Base-by-base conservation (phyloP, 148 eudicot genomes). In the Rhododendron simsii region DNA sequence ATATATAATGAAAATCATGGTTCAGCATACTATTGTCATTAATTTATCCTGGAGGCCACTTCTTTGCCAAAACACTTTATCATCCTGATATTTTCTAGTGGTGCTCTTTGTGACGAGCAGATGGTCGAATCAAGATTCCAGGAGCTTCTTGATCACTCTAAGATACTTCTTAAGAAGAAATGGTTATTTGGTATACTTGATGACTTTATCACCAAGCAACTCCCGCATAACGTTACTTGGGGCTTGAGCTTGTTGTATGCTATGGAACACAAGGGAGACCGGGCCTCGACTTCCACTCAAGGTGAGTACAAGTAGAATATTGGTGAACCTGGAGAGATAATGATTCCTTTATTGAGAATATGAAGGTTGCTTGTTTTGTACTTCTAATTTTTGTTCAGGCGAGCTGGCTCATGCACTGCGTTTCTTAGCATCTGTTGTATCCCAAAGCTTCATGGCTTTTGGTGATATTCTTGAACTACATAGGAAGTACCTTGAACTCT, bases 171-270 rank as follows among this genome's bases (percentile, higher is more conserved):
- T 75, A 94, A 86, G 91, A 95, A 93, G 92, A 96, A 92, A 90
- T 96, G 99, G 99, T 55, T 93, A 48, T 96, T 92, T 89, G 98
- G 98, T 57, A 90, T 93, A 88, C 87, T 96, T 61, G 98, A 96
- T 84, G 99, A 95, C 91, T 96, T 95, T 81, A 89, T 94, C 80
- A 96, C 67, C 20, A 96, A 94, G 90, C 99, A 96, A 88, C 98
- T 95, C 79, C 99, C 99, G 3, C 98, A 96, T 87, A 96, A 96
- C 90, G 99, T 96, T 86, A 96, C 99, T 26, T 96, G 99, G 99
- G 98, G 93, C 71, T 89, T 96, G 94, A 96, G 99, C 90, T 91
- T 96, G 90, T 88, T 96, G 84, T 96, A 96, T 92, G 98, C 98
- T 30, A 51, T 96, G 89, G 99, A 96, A 84, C 98, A 94, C 90